These are phyloP conservation scores for Eucalyptus marginata DNA, from an alignment of 345 rosid genomes.

Conservation along the genomic window DNA sequence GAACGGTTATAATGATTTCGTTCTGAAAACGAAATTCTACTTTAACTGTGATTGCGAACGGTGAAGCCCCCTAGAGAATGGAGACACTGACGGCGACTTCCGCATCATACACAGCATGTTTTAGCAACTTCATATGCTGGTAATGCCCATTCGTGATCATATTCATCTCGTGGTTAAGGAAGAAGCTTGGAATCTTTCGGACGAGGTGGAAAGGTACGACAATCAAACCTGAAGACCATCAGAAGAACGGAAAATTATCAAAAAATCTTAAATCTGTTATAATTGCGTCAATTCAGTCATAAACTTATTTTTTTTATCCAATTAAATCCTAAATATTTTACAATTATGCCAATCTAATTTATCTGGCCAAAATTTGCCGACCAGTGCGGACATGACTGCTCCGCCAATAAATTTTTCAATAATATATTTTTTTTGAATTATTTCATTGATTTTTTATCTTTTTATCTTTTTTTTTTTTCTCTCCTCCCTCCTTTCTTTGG, in stretches of 20 bases:
- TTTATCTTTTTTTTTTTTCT: too few relatives aligned
- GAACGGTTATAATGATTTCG: not conserved
- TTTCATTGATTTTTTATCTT: too few relatives aligned
- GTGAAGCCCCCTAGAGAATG: not conserved
- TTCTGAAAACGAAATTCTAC: not conserved
- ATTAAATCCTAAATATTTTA: too few relatives aligned
- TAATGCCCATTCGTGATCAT: not conserved
- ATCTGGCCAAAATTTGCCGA: fast-evolving
- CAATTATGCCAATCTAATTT: too few relatives aligned
- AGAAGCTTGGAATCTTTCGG: not conserved
- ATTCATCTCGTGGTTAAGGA: not conserved
- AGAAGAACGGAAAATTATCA: not conserved
- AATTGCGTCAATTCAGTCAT: fast-evolving
- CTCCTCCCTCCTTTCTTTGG: too few relatives aligned
- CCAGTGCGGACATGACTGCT: fast-evolving
- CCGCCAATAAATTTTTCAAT: too few relatives aligned
- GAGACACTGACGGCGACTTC: not conserved
- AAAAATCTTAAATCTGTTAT: fast-evolving
- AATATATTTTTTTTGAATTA: too few relatives aligned
- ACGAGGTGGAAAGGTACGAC: not conserved
- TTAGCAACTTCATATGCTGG: not conserved
- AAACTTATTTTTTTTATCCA: too few relatives aligned
- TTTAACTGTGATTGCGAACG: not conserved
- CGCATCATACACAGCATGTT: not conserved
- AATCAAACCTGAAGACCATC: not conserved